Conservation (phyloP, 208 protist species). For the Acanthamoeba royreba region DNA sequence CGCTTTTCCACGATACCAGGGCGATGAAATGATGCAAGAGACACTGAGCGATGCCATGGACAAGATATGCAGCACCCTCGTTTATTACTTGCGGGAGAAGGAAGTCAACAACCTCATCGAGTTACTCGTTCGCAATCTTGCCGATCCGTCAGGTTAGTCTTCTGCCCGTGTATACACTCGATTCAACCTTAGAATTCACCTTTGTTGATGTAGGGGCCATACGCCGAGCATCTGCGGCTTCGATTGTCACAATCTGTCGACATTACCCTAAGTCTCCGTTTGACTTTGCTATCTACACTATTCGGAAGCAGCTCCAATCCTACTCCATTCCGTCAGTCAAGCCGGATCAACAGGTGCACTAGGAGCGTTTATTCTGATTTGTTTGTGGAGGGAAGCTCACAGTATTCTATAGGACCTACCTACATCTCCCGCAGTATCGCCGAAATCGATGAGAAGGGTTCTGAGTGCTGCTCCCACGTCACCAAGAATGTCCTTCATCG, state of each 20-base stretch:
- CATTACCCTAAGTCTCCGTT: constrained; percentile 48
- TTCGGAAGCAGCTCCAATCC: constrained; percentile 32
- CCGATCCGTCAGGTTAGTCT: not conserved
- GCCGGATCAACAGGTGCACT: not conserved
- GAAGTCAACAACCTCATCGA: constrained; percentile 44
- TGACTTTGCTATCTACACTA: constrained; percentile 12
- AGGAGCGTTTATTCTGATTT: not conserved
- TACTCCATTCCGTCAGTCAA: not conserved
- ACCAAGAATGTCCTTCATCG: no score
- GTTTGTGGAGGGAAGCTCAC: not conserved
- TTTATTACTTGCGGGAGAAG: constrained; percentile 30
- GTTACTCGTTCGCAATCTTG: not conserved
- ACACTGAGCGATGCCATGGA: constrained; percentile 12
- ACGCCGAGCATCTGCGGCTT: not conserved
- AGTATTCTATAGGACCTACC: not conserved
- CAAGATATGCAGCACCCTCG: not conserved
- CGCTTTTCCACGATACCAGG: no score
- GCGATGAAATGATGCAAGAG: constrained; percentile 3
- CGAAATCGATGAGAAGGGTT: no score
- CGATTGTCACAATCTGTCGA: not conserved
- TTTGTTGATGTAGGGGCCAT: not conserved
- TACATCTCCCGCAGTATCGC: no score
- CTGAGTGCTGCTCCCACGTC: no score
- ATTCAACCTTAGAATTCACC: not conserved
- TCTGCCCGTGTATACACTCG: not conserved